phyloP scores from a whole-genome alignment of 2,329 filamentous ascomycete genomes.

The Xylariales sp. region DNA sequence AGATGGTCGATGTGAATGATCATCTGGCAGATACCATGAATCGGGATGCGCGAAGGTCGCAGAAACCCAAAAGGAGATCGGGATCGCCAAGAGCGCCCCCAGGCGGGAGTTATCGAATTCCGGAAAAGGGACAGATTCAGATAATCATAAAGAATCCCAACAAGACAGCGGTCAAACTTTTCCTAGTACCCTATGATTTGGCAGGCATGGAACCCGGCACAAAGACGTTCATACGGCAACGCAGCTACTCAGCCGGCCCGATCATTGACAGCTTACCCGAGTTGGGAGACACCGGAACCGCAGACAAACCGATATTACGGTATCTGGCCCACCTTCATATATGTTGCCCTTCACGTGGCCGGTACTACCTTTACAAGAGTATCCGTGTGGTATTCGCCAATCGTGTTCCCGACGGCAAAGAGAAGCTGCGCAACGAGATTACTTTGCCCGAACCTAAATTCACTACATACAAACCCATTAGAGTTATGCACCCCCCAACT shows the following conservation, averaged over 20 bases:
- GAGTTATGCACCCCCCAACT: conserved; percentile 41
- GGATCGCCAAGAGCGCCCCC: conserved; percentile 64
- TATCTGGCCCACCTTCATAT: conserved; percentile 94
- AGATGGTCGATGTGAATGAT: conserved; percentile 17
- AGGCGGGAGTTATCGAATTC: conserved; percentile 89
- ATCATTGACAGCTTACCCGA: conserved; percentile 63
- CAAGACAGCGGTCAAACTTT: conserved; percentile 95
- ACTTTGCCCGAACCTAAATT: conserved; percentile 85
- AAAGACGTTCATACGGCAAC: conserved; percentile 93
- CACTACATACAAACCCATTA: conserved; percentile 71
- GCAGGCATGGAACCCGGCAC: conserved; percentile 88
- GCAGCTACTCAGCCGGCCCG: conserved; percentile 84
- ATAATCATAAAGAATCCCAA: conserved; percentile 98
- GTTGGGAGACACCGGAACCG: conserved; percentile 18
- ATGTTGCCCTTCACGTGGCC: conserved; percentile 76
- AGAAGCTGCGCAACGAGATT: conserved; percentile 84
- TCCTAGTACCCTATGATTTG: conserved; percentile 88
- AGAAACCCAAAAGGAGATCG: conserved; percentile 49
- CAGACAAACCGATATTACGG: conserved; percentile 67
- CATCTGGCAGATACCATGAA: conserved; percentile 19
- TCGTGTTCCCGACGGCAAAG: conserved; percentile 90
- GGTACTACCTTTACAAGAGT: conserved; percentile 86
- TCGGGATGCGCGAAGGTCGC: conserved; percentile 24
- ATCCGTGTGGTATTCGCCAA: conserved; percentile 96
- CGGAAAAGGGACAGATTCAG: conserved; percentile 88